Evolutionary conservation across 1,284 basidiomycete species (phyloP), one percentile per base, ranked within the genome.

Genomic region (Grifola frondosa): DNA sequence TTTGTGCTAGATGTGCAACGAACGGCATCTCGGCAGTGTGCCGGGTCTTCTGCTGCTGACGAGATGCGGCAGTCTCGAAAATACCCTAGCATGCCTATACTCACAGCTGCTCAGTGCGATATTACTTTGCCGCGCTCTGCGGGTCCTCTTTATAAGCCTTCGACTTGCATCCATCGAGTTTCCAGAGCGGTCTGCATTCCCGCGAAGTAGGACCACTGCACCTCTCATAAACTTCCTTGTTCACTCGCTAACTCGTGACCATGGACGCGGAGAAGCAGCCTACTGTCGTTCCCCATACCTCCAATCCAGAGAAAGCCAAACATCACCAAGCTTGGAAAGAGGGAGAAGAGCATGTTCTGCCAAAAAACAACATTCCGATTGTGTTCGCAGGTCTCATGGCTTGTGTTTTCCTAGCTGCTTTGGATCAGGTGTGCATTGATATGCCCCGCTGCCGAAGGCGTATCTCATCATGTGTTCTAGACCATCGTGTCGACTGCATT

Each of bases 401-500:
- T 15, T 66, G 68, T 41, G 62, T 65, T 4, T 76, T 77, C 52
- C 56, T 77, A 19, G 71, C 68, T 7, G 68, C 68, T 1, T 50
- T 70, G 34, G 67, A 70, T 41, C 67, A 69, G 60, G 68, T 69
- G n/a, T n/a, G n/a, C n/a, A n/a, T n/a, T n/a, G n/a, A 35, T 46
- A 59, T 52, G 15, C 20, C 24, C 17, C 24, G 12, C 11, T 16
- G 16, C 17, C 19, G 13, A 19, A 35, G 12, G 13, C 11, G 3
- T 32, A 8, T 15, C 12, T 12, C 25, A 37, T 44, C 23, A 16
- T 26, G 11, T 26, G 19, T 30, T 19, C 11, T 34, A 88, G 84
- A 86, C 84, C 3, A 88, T 88, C 47, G 81, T 88, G 11, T 81
- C 85, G 1, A 91, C 87, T 11, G 88, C 88, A n/a, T 65, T 91